phyloP scores from a whole-genome alignment of 2,329 filamentous ascomycete species.

The Neophaeococcomyces aloes region DNA sequence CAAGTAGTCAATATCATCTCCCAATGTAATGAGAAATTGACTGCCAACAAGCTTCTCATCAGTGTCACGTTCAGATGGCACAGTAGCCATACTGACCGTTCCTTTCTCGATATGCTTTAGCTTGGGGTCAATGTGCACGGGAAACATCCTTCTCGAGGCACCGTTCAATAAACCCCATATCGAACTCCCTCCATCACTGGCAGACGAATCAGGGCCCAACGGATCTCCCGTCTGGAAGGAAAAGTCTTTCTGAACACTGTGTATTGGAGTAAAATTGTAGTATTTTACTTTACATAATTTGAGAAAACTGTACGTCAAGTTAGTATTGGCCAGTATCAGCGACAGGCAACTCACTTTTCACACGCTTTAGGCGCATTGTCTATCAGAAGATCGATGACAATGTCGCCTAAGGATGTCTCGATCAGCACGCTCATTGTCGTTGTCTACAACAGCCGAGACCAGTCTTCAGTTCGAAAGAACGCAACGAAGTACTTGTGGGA shows the following conservation, averaged over 20 bases:
- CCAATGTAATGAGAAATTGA: constrained; percentile 88
- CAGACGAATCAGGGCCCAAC: constrained; percentile 68
- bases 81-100: constrained; percentile 96
- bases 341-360: constrained; percentile 65
- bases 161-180: constrained; percentile 78
- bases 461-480: neutral
- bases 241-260: constrained; percentile 88
- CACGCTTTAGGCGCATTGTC: constrained; percentile 84
- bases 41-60: constrained; percentile 75
- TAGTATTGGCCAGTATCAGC: constrained; percentile 18
- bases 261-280: constrained; percentile 92
- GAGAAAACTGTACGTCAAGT: constrained; percentile 56
- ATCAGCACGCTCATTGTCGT: constrained; percentile 74
- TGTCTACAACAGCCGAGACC: neutral
- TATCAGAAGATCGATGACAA: constrained; percentile 85
- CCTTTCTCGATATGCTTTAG: constrained; percentile 81
- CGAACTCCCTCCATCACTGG: constrained; percentile 84
- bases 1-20: constrained; percentile 77
- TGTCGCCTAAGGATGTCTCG: constrained; percentile 85
- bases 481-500: too few species aligned
- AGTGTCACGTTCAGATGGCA: constrained; percentile 61
- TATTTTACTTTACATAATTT: constrained; percentile 99
- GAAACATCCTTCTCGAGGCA: constrained; percentile 63
- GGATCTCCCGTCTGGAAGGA: constrained; percentile 95
- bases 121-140: constrained; percentile 74